These are phyloP conservation scores for Eucalyptus cloeziana DNA, from an alignment of 345 rosid species.

Conservation along the genomic window DNA sequence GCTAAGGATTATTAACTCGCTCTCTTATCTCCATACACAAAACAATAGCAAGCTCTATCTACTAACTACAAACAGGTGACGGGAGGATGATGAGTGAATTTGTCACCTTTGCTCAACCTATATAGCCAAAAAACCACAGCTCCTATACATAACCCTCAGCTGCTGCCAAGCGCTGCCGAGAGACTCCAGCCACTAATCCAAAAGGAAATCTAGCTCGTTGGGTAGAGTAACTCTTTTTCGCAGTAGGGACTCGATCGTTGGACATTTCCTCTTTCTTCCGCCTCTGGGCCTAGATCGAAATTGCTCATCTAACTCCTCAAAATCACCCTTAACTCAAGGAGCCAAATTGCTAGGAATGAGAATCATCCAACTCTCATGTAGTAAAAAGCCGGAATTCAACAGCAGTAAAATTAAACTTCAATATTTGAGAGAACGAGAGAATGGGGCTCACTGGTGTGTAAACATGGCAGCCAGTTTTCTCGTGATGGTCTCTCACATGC, in stretches of 20 bases:
- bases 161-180: background rate
- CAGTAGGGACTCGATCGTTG: constrained; percentile 39
- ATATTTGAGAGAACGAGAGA: no score
- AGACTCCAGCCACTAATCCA: background rate
- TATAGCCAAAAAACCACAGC: background rate
- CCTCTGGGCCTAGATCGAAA: constrained; percentile 68
- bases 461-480: constrained; percentile 38
- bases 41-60: no score
- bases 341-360: background rate
- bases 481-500: constrained; percentile 78
- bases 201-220: background rate
- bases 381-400: background rate
- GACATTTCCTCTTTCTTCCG: constrained; percentile 55
- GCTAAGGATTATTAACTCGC: no score
- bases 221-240: constrained; percentile 52
- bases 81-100: no score
- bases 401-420: background rate
- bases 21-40: no score
- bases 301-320: constrained; percentile 43
- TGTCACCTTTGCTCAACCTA: no score
- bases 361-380: background rate
- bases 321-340: constrained; percentile 54
- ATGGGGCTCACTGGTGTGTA: constrained; percentile 40
- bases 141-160: background rate
- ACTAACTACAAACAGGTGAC: no score